Percentiles rank a stretch among this genome's conserved stretches.
These are phyloP conservation scores for Alternaria sp. DNA, from an alignment of 2,329 filamentous ascomycete species.

Conservation along the genomic window DNA sequence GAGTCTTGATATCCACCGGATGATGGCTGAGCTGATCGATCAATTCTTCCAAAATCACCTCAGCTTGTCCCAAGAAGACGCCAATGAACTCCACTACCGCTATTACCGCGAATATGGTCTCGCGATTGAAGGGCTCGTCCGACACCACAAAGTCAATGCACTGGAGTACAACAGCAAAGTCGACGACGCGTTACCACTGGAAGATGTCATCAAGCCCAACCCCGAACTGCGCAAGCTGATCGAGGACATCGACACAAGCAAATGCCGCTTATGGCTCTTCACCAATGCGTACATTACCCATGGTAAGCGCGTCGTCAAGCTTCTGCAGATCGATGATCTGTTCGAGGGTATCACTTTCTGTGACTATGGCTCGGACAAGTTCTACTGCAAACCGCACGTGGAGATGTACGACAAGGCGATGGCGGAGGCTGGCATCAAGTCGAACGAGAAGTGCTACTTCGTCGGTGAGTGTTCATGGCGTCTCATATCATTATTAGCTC, in stretches of 20 bases:
- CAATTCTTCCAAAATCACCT: slow-evolving; percentile 72
- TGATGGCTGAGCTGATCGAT: slow-evolving; percentile 86
- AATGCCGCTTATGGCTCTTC: slow-evolving; percentile 90
- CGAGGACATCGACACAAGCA: slow-evolving; percentile 79
- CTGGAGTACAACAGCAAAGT: slow-evolving; percentile 94
- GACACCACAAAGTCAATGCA: slow-evolving; percentile 93
- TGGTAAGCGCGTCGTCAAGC: slow-evolving; percentile 77
- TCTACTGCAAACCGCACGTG: slow-evolving; percentile 85
- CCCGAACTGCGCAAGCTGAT: slow-evolving; percentile 76
- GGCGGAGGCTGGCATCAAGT: slow-evolving; percentile 75
- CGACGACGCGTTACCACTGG: slow-evolving; percentile 90
- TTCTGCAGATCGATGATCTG: slow-evolving; percentile 82
- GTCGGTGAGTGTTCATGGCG: slow-evolving; percentile 69
- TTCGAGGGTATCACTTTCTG: slow-evolving; percentile 97
- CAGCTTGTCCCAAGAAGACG: slow-evolving; percentile 75
- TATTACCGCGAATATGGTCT: slow-evolving; percentile 97
- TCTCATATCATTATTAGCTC: neutral
- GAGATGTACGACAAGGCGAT: slow-evolving; percentile 91
- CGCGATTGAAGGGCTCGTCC: slow-evolving; percentile 93
- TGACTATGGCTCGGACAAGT: slow-evolving; percentile 75
- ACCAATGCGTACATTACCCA: slow-evolving; percentile 96
- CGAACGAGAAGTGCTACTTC: slow-evolving; percentile 81
- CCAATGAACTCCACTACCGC: slow-evolving; percentile 82
- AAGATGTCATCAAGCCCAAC: slow-evolving; percentile 81
- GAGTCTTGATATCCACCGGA: slow-evolving; percentile 82